Evolutionary conservation across 1,284 basidiomycete genomes (phyloP).

Genomic region (Microbotryum scabiosae): DNA sequence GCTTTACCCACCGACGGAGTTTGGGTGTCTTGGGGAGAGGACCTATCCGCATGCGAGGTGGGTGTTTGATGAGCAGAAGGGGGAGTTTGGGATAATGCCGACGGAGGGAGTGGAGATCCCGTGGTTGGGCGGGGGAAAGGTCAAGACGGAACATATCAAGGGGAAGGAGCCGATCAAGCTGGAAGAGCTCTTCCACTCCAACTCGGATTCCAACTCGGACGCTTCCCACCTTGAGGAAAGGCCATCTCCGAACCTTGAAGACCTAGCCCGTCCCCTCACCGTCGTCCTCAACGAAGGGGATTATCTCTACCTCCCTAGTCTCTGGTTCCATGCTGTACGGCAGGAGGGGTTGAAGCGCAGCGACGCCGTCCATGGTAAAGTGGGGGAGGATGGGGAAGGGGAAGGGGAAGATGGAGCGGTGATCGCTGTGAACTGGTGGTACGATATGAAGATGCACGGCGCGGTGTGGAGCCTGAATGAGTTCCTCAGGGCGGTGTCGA

Average conservation of each 20-base stretch:
- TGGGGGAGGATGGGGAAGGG: not conserved
- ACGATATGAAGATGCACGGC: constrained; percentile 64
- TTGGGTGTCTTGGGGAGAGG: constrained; percentile 60
- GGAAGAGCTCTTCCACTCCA: no score
- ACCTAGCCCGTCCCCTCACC: constrained; percentile 53
- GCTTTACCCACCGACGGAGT: constrained; percentile 73
- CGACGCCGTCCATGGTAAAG: not conserved
- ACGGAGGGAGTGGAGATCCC: no score
- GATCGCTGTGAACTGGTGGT: constrained; percentile 84
- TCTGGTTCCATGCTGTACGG: constrained; percentile 88
- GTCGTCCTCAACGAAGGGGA: constrained; percentile 63
- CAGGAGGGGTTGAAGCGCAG: constrained; percentile 37
- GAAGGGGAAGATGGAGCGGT: constrained; percentile 40
- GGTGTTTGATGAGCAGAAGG: constrained; percentile 22
- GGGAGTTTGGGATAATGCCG: constrained; percentile 3
- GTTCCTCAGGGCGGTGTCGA: constrained; percentile 48
- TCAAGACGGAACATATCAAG: no score
- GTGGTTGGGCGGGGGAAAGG: no score
- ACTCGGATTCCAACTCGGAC: no score
- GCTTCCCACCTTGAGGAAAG: no score
- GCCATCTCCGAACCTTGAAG: not conserved
- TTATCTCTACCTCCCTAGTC: constrained; percentile 74
- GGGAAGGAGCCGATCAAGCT: no score
- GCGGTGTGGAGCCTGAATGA: constrained; percentile 58
- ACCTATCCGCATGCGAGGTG: constrained; percentile 60